Base-by-base conservation (phyloP, 2,329 filamentous ascomycete genomes). In the Phialemonium atrogriseum region DNA sequence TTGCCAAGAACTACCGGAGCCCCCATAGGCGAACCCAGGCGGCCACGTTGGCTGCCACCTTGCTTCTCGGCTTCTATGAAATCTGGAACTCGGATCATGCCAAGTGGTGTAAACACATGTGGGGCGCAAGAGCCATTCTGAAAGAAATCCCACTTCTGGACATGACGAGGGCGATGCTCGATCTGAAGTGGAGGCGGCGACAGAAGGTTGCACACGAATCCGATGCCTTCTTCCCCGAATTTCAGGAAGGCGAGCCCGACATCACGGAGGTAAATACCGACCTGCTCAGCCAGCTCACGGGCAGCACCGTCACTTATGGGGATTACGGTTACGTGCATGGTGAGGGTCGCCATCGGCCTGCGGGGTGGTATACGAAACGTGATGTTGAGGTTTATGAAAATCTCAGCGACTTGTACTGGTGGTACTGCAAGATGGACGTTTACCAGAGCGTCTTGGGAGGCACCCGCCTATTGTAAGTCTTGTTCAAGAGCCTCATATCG, bases 61-160 rank as follows among this genome's bases (percentile, higher is more conserved):
- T 95, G 21, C 63, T 96, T 7, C 68, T 98, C 7, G 85, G 80
- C 0, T 96, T 87, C 53, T 96, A 94, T 48, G 91, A 96, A 54
- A 84, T 95, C 12, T 91, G 89, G 79, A 83, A 82, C 21, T 89
- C 87, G 14, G 89, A 98, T 44, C 89, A 96, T 47, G 78, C 82
- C 34, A 94, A 94, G 54, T 98, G 91, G 91, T 91, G 84, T 48
- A 89, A 84, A 39, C 91, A 96, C 57, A 65, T 96, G 22, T 76
- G 84, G 28, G 91, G 91, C 10, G 84, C 86, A 8, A 78, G 81
- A 24, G 81, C 88, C 40, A 68, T 96, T 18, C 69, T 96, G 16
- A 73, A 75, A 32, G 88, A 96, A 50, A 82, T 93, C 24, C 81
- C 91, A 30, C 84, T 87, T 38, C 69, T 70, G 8, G 69, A 74